phyloP scores from a whole-genome alignment of 768 basidiomycete genomes.

The Infundibulicybe gibba region DNA sequence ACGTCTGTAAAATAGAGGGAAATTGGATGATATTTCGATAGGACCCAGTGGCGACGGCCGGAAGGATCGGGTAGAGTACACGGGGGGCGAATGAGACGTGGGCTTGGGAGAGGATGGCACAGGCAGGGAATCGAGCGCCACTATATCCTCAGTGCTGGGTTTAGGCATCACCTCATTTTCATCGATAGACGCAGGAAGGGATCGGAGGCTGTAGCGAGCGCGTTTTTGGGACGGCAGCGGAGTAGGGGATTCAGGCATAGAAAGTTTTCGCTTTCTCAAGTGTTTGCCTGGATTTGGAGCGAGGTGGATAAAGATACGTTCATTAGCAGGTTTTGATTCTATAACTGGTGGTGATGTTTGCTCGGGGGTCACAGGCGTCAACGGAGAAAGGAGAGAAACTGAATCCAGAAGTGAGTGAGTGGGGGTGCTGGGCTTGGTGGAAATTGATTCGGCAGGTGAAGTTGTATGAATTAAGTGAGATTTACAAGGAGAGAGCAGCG shows the following conservation, averaged over 20 bases:
- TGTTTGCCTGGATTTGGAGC: neutral
- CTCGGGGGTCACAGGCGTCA: no score
- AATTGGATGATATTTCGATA: conserved; percentile 43
- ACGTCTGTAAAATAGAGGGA: conserved; percentile 64
- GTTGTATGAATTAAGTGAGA: no score
- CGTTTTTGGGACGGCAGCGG: conserved; percentile 3
- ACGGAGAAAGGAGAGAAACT: no score
- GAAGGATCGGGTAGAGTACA: conserved; percentile 18
- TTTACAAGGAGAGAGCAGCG: no score
- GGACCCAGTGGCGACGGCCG: conserved; percentile 37
- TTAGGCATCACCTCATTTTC: neutral
- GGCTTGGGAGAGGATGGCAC: neutral
- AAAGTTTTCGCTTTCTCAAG: neutral
- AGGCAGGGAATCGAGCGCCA: neutral
- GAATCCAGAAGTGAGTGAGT: no score
- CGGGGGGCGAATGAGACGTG: neutral
- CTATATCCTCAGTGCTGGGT: neutral
- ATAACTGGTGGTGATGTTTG: no score
- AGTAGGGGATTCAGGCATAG: conserved; percentile 1
- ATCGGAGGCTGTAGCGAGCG: conserved; percentile 2
- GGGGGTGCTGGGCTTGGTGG: no score
- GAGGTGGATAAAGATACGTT: neutral
- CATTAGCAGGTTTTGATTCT: no score
- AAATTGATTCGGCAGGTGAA: no score
- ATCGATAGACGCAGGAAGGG: neutral